Percentiles rank a stretch among this genome's conserved stretches.
These are phyloP conservation scores for Phlebiopsis flavidoalba DNA, from an alignment of 768 basidiomycete species.

Conservation along the genomic window DNA sequence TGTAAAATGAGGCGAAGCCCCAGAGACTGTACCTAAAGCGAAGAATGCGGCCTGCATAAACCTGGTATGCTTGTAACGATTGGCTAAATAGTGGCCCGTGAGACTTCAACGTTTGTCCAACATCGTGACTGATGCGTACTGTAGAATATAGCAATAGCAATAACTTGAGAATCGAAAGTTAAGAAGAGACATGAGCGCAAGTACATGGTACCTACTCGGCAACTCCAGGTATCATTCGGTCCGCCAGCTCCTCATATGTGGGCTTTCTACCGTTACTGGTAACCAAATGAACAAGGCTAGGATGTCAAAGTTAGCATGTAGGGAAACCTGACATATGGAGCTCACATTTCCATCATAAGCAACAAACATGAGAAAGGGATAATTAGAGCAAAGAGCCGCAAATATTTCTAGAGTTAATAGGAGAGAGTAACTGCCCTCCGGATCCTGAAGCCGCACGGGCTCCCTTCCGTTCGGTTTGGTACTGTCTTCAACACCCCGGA, in stretches of 20 bases:
- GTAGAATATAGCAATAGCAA: conserved; percentile 73
- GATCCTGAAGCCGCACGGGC: conserved; percentile 23
- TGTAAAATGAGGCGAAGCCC: conserved; percentile 65
- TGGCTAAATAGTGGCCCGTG: conserved; percentile 39
- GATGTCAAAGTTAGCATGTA: neutral
- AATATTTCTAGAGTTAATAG: conserved; percentile 68
- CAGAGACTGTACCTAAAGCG: conserved; percentile 48
- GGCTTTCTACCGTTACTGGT: conserved; percentile 70
- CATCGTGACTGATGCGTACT: conserved; percentile 38
- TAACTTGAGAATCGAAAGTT: conserved; percentile 36
- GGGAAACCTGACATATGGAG: conserved; percentile 3
- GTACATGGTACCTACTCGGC: conserved; percentile 52
- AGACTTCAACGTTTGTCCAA: neutral
- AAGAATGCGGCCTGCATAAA: conserved; percentile 56
- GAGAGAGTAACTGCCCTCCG: conserved; percentile 18
- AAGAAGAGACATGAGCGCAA: neutral
- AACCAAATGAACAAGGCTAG: conserved; percentile 71
- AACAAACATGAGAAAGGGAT: conserved; percentile 74
- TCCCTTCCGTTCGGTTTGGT: conserved; percentile 17
- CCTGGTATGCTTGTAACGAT: conserved; percentile 54
- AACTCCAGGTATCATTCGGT: conserved; percentile 59
- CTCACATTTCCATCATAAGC: conserved; percentile 83
- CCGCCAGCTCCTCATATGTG: conserved; percentile 40
- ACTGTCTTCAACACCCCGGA: conserved; percentile 38
- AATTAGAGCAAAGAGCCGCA: conserved; percentile 54